Base-by-base conservation (phyloP, 2,329 filamentous ascomycete species). In the Paraconiothyrium sp. region DNA sequence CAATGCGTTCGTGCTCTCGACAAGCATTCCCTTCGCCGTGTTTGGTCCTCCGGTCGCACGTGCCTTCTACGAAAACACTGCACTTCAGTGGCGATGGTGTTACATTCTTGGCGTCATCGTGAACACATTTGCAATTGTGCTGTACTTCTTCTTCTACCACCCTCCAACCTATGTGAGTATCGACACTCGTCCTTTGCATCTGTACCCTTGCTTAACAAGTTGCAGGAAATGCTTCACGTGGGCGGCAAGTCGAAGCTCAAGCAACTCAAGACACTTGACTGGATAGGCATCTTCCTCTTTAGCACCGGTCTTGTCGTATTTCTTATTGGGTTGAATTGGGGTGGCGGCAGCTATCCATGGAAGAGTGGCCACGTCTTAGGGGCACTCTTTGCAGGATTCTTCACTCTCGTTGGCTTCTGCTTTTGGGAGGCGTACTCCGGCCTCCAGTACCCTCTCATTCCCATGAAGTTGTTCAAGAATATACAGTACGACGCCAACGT, bases 271-370 rank as follows among this genome's bases (percentile, higher is more conserved):
- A 69, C 68, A 14, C 75, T 86, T 13, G 85, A 84, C 66, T 84
- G 81, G 67, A 52, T 81, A 39, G 83, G 83, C 3, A 79, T 82
- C 41, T 76, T 82, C 65, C 74, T 84, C 43, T 84, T 80, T 74
- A 80, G 79, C 9, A 77, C 77, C 5, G 81, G 82, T 4, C 78
- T 83, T 2, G 80, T 79, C 5, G 71, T 84, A 0, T 79, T 84
- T 58, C 72, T 84, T 9, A 80, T 84, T 63, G 82, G 82, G 5
- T 73, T 84, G 57, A 82, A 80, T 27, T 84, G 75, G 76, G 78
- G 77, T 9, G 77, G 78, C n/a, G 70, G 65, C 2, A 61, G 68
- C 24, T 78, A 76, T 59, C 67, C 76, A 3, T 80, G 78, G 78
- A 67, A 68, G 41, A 73, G 69, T 24, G 72, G 67, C 11, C 73